Evolutionary conservation across 2,329 filamentous ascomycete genomes (phyloP).

Genomic region (Xylariaceae sp.): DNA sequence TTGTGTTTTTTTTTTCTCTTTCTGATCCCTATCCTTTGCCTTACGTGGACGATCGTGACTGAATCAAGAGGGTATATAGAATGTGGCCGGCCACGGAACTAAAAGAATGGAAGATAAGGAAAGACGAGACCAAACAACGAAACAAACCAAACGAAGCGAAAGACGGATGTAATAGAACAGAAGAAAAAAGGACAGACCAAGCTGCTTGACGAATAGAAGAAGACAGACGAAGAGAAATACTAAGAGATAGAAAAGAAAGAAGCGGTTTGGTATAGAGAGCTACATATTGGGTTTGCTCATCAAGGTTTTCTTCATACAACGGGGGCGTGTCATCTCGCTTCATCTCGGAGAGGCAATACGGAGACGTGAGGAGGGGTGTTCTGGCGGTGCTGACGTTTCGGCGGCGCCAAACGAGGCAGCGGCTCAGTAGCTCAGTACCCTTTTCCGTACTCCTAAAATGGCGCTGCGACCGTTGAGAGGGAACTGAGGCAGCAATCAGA

Average conservation of each 20-base stretch:
- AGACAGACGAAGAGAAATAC: constrained; percentile 18
- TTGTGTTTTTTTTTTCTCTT: not conserved
- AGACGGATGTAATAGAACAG: constrained; percentile 17
- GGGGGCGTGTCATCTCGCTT: no score
- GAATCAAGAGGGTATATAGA: constrained; percentile 5
- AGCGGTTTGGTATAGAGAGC: constrained; percentile 5
- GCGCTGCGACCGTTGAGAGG: constrained; percentile 9
- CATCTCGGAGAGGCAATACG: constrained; percentile 6
- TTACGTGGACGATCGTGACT: constrained; percentile 5
- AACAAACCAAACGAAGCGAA: constrained; percentile 15
- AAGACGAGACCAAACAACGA: no score
- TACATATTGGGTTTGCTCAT: not conserved
- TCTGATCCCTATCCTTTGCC: constrained; percentile 1
- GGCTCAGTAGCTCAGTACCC: constrained; percentile 7
- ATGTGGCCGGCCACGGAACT: constrained; percentile 26
- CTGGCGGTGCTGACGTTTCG: constrained; percentile 12
- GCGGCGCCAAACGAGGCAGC: not conserved
- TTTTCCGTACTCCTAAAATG: constrained; percentile 5
- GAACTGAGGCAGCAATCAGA: constrained; percentile 20
- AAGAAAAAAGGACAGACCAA: constrained; percentile 13
- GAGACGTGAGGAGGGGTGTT: constrained; percentile 3
- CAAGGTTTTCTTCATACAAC: constrained; percentile 2
- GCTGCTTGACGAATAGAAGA: constrained; percentile 11
- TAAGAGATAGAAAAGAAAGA: constrained; percentile 9
- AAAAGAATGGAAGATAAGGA: not conserved